These are phyloP conservation scores for Pythium scleroteichum DNA, from an alignment of 352 stramenopile species.

Conservation along the genomic window DNA sequence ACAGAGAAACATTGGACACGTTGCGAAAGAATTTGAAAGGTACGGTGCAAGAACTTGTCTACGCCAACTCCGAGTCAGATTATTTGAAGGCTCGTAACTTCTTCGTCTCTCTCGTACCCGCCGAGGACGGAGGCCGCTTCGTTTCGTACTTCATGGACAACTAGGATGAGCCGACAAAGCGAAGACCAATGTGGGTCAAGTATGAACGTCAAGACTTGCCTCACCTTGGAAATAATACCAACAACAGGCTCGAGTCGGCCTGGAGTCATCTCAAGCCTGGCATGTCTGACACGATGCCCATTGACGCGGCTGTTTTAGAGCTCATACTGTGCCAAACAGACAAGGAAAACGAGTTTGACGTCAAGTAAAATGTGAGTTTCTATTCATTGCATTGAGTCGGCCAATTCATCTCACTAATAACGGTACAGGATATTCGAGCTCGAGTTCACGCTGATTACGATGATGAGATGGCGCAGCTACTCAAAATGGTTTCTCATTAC, in stretches of 20 bases:
- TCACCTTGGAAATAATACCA: background rate
- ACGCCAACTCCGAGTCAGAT: background rate
- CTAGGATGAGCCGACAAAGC: background rate
- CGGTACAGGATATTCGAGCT: background rate
- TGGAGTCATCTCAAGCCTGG: background rate
- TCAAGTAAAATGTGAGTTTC: background rate
- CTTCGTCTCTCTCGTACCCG: background rate
- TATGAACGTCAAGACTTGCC: background rate
- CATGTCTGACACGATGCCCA: background rate
- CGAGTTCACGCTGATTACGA: background rate
- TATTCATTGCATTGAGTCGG: too few species aligned
- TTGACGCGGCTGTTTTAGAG: background rate
- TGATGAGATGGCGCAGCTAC: background rate
- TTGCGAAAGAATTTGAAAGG: background rate
- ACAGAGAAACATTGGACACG: too few species aligned
- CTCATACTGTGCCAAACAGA: background rate
- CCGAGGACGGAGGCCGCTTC: background rate
- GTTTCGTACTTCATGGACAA: background rate
- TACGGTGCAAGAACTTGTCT: background rate
- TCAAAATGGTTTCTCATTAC: background rate
- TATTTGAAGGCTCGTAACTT: background rate
- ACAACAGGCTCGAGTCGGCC: background rate
- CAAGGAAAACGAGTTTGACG: background rate
- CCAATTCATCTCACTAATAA: too few species aligned
- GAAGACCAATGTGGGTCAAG: background rate